Base-by-base conservation (phyloP, 805 yeast genomes). In the Danielia reshetovae region DNA sequence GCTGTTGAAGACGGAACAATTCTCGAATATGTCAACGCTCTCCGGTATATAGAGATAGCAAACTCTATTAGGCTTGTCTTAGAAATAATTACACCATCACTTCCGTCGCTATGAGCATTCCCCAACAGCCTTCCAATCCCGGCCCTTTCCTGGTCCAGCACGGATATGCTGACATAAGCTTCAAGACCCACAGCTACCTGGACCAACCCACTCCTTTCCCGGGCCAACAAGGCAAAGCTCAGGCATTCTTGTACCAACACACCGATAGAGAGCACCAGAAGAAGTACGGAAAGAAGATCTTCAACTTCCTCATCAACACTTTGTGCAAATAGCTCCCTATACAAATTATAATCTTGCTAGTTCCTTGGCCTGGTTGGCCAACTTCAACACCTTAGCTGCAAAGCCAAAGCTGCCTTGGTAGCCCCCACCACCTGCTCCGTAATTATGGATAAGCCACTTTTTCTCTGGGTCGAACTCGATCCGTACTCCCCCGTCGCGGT, bases 401-500 rank as follows among this genome's bases (percentile, higher is more conserved):
- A 77, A 68, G 1, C 87, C 89, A 40, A 71, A 74, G 3, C 85
- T 80, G 3, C 81, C 70, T 61, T 85, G 94, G 35, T 49, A 43
- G 4, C 52, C 52, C 2, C 48, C 54, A 2, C 46, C 51, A 10
- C 52, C 52, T 4, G 85, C 83, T 2, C 87, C 86, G 52, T 80
- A 81, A 48, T 74, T 75, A 54, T 81, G 87, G 16, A 80, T 68
- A 15, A 80, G 50, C 68, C 70, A 63, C 1, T 28, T 30, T 12
- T 42, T 33, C 7, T 39, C 27, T 1, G 45, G 26, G 40, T 65
- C 70, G 2, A 23, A 28, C 38, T 64, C 70, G 10, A 63, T 52
- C 14, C 71, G 43, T 2, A 53, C 54, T 2, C 68, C 68, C 6
- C 54, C 58, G 15, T 57, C 62, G 40, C 70, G 42, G 34, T 49